These are phyloP conservation scores for Penicillium sp. DNA, from an alignment of 2,329 filamentous ascomycete genomes.

Conservation along the genomic window DNA sequence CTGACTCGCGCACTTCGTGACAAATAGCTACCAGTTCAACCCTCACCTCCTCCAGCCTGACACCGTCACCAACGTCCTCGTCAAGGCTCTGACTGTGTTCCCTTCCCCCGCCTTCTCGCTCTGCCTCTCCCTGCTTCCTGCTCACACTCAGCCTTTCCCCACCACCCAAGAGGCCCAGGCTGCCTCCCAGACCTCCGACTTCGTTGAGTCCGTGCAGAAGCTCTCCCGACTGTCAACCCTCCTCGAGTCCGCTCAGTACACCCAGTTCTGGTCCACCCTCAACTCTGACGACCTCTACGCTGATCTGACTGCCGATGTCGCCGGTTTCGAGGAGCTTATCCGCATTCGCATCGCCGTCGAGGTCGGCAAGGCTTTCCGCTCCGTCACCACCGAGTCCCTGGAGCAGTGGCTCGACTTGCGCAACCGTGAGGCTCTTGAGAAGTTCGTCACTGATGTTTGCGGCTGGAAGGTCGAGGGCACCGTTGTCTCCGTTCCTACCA, in stretches of 20 bases:
- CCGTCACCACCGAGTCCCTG: conserved; percentile 66
- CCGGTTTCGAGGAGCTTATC: conserved; percentile 92
- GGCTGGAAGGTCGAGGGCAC: conserved; percentile 73
- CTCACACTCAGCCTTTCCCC: conserved; percentile 68
- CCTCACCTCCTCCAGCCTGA: conserved; percentile 96
- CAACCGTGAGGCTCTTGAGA: conserved; percentile 64
- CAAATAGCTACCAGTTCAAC: conserved; percentile 96
- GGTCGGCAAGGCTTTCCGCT: conserved; percentile 76
- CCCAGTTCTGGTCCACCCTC: conserved; percentile 87
- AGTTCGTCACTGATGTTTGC: conserved; percentile 81
- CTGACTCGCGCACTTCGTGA: conserved; percentile 11
- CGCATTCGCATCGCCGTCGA: conserved; percentile 85
- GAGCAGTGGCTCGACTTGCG: conserved; percentile 73
- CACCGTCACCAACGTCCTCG: conserved; percentile 97
- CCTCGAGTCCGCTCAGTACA: conserved; percentile 87
- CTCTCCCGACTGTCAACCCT: conserved; percentile 80
- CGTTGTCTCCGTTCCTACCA: conserved; percentile 76
- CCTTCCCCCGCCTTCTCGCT: conserved; percentile 94
- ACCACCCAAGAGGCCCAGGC: conserved; percentile 49
- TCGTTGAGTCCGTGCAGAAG: conserved; percentile 88
- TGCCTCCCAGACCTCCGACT: conserved; percentile 43
- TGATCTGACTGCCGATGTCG: conserved; percentile 89
- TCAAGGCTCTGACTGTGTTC: conserved; percentile 97
- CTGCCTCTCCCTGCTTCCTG: conserved; percentile 87
- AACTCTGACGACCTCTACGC: conserved; percentile 95